phyloP scores from a whole-genome alignment of 441 rosid genomes.

The Rhodomyrtus psidioides region DNA sequence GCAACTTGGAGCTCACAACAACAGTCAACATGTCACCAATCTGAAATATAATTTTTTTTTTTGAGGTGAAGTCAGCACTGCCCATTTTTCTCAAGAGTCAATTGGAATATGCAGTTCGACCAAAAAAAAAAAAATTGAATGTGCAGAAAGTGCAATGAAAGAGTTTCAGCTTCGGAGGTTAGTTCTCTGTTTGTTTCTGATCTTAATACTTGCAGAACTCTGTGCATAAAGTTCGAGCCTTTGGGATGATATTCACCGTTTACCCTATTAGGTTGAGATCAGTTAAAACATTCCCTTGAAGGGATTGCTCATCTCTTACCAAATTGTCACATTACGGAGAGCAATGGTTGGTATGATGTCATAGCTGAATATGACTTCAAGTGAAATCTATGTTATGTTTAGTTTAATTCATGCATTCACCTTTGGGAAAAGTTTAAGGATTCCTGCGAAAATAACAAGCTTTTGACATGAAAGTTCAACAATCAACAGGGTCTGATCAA shows the following conservation, averaged over 20 bases:
- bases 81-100: not conserved
- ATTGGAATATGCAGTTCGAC: not conserved
- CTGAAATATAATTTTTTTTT: not conserved
- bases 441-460: not conserved
- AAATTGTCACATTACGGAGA: not conserved
- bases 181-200: not conserved
- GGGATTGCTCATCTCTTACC: not conserved
- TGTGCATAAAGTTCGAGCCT: not conserved
- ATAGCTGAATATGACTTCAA: constrained; percentile 24
- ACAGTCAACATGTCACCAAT: not conserved
- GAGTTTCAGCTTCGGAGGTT: not conserved
- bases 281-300: not conserved
- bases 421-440: not conserved
- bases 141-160: not conserved
- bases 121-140: not conserved
- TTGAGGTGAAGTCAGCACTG: not conserved
- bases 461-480: not conserved
- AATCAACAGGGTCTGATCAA: not conserved
- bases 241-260: not conserved
- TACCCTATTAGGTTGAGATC: not conserved
- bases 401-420: not conserved
- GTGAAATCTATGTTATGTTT: constrained; percentile 1
- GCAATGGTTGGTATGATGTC: constrained; percentile 31
- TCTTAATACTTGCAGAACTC: not conserved
- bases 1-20: not conserved